Base-by-base conservation (phyloP, 371 early-diverging fungal species). In the Vairimorpha necatrix region DNA sequence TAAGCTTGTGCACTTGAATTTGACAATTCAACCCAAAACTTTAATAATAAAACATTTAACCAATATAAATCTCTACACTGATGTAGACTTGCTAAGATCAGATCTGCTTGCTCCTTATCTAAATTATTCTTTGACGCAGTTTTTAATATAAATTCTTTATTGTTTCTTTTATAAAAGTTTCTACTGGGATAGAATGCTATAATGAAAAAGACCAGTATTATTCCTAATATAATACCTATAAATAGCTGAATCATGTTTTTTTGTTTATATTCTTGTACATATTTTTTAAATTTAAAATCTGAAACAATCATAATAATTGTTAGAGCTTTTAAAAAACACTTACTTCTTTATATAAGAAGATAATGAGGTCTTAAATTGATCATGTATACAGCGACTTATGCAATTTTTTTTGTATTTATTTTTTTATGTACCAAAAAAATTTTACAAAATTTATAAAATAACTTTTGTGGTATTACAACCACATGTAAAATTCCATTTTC, bases 41-140 rank as follows among this genome's bases (percentile, higher is more conserved):
- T 66, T 26, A 81, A 81, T 0, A 84, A n/a, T 24, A 80, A 36
- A 16, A 79, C 60, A 65, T 84, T 84, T 36, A 83, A 28, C 84
- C 82, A 82, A n/a, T 74, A 54, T 14, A 79, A 53, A 50, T 82
- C 83, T 48, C 32, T 75, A 46, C 78, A 80, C 36, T 69, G 47
- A 58, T 76, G 68, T 38, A 73, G 38, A n/a, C 74, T 47, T 62
- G 38, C 62, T n/a, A 53, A n/a, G 26, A 78, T 38, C 0, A 33
- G 24, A 48, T 7, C 26, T 32, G 36, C 39, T 63, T 76, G 63
- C 7, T 14, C 28, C 28, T 34, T 33, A 33, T 26, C 2, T 9
- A 60, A 2, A 2, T 26, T n/a, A n/a, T 50, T 50, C n/a, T 50
- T 50, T 14, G 50, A 50, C 4, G 4, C 4, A 13, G 4, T 4